phyloP scores from a whole-genome alignment of 2,329 filamentous ascomycete genomes.

The Amesomyces nigricolor region DNA sequence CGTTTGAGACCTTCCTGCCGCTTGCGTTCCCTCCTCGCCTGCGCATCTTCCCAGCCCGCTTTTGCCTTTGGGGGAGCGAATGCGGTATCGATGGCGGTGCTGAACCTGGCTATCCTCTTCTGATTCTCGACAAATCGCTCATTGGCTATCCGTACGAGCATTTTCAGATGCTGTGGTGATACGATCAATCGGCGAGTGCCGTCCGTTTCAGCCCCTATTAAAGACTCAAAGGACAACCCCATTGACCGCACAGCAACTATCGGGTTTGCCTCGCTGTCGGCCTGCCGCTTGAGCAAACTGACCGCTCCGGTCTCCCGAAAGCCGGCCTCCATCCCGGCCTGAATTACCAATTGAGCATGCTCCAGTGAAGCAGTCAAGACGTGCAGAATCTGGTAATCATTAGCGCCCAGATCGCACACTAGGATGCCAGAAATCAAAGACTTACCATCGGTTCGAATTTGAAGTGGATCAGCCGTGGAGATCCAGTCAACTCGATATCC shows the following conservation, averaged over 20 bases:
- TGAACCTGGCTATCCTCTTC: constrained; percentile 62
- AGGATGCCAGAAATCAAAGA: constrained; percentile 1
- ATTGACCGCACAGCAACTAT: constrained; percentile 83
- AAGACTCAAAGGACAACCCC: constrained; percentile 73
- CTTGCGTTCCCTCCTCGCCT: constrained; percentile 49
- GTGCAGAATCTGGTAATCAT: constrained; percentile 69
- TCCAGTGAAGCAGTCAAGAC: constrained; percentile 69
- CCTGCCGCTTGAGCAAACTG: constrained; percentile 43
- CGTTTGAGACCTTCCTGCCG: constrained; percentile 51
- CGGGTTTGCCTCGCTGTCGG: constrained; percentile 44
- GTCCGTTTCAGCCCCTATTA: constrained; percentile 57
- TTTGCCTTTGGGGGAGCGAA: constrained; percentile 29
- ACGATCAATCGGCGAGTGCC: constrained; percentile 48
- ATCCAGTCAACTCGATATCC: constrained; percentile 12
- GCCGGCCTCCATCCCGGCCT: constrained; percentile 71
- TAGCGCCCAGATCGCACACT: background rate
- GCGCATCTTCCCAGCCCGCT: constrained; percentile 50
- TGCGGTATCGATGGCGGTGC: constrained; percentile 41
- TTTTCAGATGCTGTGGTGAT: constrained; percentile 59
- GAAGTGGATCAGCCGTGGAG: constrained; percentile 62
- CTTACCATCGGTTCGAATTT: constrained; percentile 94
- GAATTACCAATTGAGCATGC: constrained; percentile 69
- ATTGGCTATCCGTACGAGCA: constrained; percentile 65
- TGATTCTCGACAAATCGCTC: constrained; percentile 66
- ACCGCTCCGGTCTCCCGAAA: constrained; percentile 88